Evolutionary conservation across 208 protist genomes (phyloP), one percentile per base, ranked within the genome.

Genomic region (Leishmania tarentolae): DNA sequence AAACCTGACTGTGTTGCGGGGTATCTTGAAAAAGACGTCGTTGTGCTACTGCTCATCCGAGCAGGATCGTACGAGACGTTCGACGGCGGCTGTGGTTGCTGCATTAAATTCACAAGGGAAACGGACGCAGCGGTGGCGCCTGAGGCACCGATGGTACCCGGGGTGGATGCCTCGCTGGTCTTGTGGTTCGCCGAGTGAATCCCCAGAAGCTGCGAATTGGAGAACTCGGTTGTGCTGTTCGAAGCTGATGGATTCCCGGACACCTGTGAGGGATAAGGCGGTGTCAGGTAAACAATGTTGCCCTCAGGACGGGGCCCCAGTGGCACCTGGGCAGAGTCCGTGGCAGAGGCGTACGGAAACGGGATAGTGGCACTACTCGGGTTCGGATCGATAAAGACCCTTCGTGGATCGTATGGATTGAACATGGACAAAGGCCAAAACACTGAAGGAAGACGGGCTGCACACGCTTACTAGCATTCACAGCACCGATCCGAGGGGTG

Each of bases 201-300:
- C 0, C 65, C 44, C 19, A 78, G 13, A 17, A 81, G 7, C 28
- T 75, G 82, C 37, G 69, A 78, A 65, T 81, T 85, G 11, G 76
- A 47, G n/a, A 76, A 85, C 46, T 85, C 82, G 5, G 72, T 81
- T 3, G 76, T 78, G 61, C 71, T 81, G 63, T 81, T 85, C 13
- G 82, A 85, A 5, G 82, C 59, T 13, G 82, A 81, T 21, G 77
- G n/a, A 53, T 75, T 78, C 63, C 47, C 68, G 31, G 76, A 59
- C 17, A 52, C 40, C n/a, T 63, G 77, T 8, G 37, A 59, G n/a
- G 56, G 76, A 28, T 52, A 78, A n/a, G 68, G 65, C n/a, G n/a
- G 61, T 46, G 79, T 79, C 4, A 85, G 40, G 47, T 81, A 79
- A 11, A 85, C 13, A 71, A 78, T 69, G 53, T 66, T 81, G 11